phyloP scores from a whole-genome alignment of 371 early-diverging fungal genomes.

The Nematocida sp. region DNA sequence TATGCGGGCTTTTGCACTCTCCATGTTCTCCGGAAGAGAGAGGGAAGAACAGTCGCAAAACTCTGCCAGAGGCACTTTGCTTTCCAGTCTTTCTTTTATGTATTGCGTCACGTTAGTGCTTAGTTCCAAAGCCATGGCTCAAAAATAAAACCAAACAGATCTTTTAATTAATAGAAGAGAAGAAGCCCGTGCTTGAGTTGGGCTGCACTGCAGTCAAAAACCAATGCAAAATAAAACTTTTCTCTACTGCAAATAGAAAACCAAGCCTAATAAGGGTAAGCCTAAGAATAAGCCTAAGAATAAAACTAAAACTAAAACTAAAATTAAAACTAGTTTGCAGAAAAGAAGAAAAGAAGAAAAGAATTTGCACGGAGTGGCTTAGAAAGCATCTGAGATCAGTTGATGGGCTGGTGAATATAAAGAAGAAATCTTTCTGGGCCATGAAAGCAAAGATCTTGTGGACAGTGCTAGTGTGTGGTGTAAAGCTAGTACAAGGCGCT shows the following conservation, averaged over 20 bases:
- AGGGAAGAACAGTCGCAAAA: background rate
- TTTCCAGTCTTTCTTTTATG: slow-evolving; percentile 27
- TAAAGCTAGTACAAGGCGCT: too few species aligned
- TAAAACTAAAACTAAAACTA: background rate
- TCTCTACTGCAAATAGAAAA: background rate
- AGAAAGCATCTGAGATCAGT: too few species aligned
- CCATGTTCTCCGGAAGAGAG: slow-evolving; percentile 21
- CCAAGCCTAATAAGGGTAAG: background rate
- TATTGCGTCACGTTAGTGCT: slow-evolving; percentile 33
- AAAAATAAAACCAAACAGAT: slow-evolving; percentile 10
- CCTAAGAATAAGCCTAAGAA: background rate
- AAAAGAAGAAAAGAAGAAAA: too few species aligned
- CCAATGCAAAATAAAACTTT: background rate
- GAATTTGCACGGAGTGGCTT: too few species aligned
- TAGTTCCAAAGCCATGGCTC: slow-evolving; percentile 4
- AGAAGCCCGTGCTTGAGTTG: background rate
- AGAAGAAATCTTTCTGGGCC: too few species aligned
- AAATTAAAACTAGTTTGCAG: too few species aligned
- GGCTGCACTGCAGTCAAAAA: background rate
- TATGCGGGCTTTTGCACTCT: slow-evolving; percentile 27
- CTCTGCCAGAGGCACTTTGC: slow-evolving; percentile 17
- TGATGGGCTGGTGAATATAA: too few species aligned
- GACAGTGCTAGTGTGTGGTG: too few species aligned
- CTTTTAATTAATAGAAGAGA: too few species aligned
- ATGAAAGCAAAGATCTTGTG: too few species aligned